Evolutionary conservation across 2,329 filamentous ascomycete genomes (phyloP).

Genomic region (Thermothelomyces thermophilus): DNA sequence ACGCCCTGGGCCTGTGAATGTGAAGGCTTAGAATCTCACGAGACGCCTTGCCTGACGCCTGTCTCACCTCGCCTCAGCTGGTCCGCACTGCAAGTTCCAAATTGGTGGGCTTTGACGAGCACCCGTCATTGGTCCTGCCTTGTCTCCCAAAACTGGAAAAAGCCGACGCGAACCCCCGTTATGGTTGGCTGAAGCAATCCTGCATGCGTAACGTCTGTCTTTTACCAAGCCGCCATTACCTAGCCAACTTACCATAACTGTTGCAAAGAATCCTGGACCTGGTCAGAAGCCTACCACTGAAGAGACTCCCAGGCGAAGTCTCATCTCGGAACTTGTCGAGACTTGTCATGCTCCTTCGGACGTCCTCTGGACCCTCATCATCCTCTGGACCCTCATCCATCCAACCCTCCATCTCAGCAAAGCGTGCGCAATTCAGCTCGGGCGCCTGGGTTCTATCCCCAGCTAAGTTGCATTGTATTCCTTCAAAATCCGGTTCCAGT

Average conservation of each 20-base stretch:
- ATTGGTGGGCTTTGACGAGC: neutral
- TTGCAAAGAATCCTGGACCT: neutral
- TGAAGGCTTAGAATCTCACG: neutral
- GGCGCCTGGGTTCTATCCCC: neutral
- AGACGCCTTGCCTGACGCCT: neutral
- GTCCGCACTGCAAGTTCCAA: no score
- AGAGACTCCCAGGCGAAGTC: neutral
- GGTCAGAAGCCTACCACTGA: neutral
- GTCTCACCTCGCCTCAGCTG: neutral
- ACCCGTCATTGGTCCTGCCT: neutral
- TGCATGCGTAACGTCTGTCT: neutral
- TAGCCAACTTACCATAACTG: no score
- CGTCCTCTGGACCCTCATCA: neutral
- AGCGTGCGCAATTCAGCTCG: neutral
- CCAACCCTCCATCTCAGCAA: neutral
- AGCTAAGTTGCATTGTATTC: neutral
- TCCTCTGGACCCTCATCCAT: neutral
- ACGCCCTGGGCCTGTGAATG: slow-evolving; percentile 30
- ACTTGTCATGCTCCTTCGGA: neutral
- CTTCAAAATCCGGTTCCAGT: neutral
- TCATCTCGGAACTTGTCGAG: neutral
- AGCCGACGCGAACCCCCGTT: neutral
- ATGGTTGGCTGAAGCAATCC: neutral
- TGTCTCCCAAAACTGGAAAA: neutral
- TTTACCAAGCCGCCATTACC: no score